Conservation (phyloP, 2,329 filamentous ascomycete species). For the Nemania serpens region DNA sequence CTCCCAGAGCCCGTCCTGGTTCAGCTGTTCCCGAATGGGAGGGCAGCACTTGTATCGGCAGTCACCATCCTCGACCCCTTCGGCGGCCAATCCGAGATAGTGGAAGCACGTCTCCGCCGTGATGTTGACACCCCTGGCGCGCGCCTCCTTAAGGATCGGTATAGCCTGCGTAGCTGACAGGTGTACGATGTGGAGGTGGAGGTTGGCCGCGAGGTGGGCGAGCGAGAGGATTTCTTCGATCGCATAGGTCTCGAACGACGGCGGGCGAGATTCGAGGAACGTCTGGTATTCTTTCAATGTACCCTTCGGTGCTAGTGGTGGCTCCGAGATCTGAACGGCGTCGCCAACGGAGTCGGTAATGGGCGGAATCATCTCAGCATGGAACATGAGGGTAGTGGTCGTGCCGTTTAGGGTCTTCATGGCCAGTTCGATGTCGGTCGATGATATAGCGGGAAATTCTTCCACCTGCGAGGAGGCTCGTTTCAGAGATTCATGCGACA, state of each 20-base stretch:
- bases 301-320: conserved; percentile 72
- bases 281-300: conserved; percentile 81
- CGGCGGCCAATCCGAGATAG: conserved; percentile 83
- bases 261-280: conserved; percentile 88
- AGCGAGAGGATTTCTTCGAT: conserved; percentile 84
- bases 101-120: conserved; percentile 96
- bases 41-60: conserved; percentile 95
- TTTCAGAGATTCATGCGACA: conserved; percentile 29
- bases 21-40: conserved; percentile 79
- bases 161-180: conserved; percentile 89
- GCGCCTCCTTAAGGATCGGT: conserved; percentile 75
- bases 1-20: conserved; percentile 85
- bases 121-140: conserved; percentile 76
- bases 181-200: conserved; percentile 92
- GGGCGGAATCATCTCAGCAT: conserved; percentile 97
- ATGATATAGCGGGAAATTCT: conserved; percentile 91
- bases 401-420: conserved; percentile 80
- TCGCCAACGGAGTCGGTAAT: conserved; percentile 80
- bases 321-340: conserved; percentile 69
- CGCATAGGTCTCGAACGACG: conserved; percentile 88
- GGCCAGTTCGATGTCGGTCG: conserved; percentile 75
- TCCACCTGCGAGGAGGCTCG: conserved; percentile 66
- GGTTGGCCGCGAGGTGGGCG: conserved; percentile 75
- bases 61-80: conserved; percentile 81
- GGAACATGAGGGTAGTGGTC: conserved; percentile 96